A percentile compares a stretch with the other conserved stretches of the same genome.
phyloP scores from a whole-genome alignment of 139 green algal genomes.

The Gonium pectorale region DNA sequence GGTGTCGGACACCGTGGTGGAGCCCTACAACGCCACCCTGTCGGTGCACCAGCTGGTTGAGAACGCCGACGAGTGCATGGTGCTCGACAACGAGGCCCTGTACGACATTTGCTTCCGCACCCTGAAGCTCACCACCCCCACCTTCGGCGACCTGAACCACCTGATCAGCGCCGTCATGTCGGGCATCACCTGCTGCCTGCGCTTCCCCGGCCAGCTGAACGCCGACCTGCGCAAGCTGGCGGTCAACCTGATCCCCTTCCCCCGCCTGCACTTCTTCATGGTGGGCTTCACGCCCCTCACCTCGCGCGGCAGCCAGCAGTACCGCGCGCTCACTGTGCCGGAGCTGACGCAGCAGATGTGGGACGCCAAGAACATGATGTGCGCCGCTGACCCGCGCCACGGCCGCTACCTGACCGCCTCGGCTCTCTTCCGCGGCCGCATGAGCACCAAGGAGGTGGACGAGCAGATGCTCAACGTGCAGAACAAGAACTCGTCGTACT shows the following conservation, averaged over 20 bases:
- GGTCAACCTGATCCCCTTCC: constrained; percentile 99
- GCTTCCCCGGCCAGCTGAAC: constrained; percentile 99
- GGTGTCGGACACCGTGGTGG: constrained; percentile 99
- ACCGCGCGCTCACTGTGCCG: constrained; percentile 96
- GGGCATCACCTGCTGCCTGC: constrained; percentile 99
- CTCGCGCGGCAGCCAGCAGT: constrained; percentile 96
- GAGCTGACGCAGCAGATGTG: constrained; percentile 99
- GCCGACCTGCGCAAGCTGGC: constrained; percentile 99
- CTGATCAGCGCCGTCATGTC: constrained; percentile 99
- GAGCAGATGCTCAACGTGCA: constrained; percentile 99
- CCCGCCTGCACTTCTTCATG: constrained; percentile 99
- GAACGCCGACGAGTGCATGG: constrained; percentile 99
- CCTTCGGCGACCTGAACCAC: constrained; percentile 98
- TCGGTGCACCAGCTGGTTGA: constrained; percentile 99
- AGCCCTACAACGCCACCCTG: constrained; percentile 99
- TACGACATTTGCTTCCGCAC: constrained; percentile 99
- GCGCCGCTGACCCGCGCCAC: constrained; percentile 97
- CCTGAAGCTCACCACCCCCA: constrained; percentile 98
- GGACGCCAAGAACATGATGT: constrained; percentile 99
- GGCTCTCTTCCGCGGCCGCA: constrained; percentile 95
- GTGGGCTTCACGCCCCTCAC: constrained; percentile 98
- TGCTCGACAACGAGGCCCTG: constrained; percentile 98
- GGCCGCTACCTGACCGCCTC: constrained; percentile 98
- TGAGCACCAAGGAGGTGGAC: constrained; percentile 99
- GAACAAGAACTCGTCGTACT: constrained; percentile 99